Evolutionary conservation across 768 basidiomycete species (phyloP), one percentile per base, ranked within the genome.

Genomic region (Tubosaeta sp.): DNA sequence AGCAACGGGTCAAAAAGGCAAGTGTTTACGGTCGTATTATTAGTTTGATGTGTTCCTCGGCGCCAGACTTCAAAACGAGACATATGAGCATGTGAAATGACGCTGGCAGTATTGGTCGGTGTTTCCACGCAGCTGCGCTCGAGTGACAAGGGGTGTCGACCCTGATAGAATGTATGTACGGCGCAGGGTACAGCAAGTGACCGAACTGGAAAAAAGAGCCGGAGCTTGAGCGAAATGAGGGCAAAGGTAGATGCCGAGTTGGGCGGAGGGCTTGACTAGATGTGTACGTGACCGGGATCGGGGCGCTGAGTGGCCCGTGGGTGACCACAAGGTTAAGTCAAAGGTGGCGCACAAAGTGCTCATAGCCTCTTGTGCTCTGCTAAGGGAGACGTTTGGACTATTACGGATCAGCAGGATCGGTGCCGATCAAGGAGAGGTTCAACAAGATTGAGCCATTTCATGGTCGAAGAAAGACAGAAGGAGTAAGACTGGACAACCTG

Each of bases 191-290:
- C 53, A 51, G 41, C 38, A 54, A 26, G 25, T 53, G 54, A 43
- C 50, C 29, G 32, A 49, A 26, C 43, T 25, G 42, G 58, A 47
- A 46, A 22, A 33, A 35, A 31, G 34, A 39, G 44, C 63, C 57
- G 62, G 62, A 66, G 54, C 57, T 54, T 59, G 50, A 54, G 60
- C 34, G 45, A 55, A 43, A 48, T 31, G 51, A 58, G 53, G 55
- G 48, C 61, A 52, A 65, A 60, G 39, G 50, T 13, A 49, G 16
- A 16, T 56, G 60, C 59, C 65, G 65, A 58, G 33, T 19, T 64
- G 65, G 65, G 65, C 64, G 64, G 64, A 68, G 65, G 65, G 63
- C 46, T 41, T 51, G 39, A 38, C 37, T 26, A n/a, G 34, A 31
- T 27, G 22, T 19, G n/a, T 45, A 33, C 29, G 45, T 26, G 39